phyloP scores from a whole-genome alignment of 208 protist species.

The Novymonas esmeraldas region DNA sequence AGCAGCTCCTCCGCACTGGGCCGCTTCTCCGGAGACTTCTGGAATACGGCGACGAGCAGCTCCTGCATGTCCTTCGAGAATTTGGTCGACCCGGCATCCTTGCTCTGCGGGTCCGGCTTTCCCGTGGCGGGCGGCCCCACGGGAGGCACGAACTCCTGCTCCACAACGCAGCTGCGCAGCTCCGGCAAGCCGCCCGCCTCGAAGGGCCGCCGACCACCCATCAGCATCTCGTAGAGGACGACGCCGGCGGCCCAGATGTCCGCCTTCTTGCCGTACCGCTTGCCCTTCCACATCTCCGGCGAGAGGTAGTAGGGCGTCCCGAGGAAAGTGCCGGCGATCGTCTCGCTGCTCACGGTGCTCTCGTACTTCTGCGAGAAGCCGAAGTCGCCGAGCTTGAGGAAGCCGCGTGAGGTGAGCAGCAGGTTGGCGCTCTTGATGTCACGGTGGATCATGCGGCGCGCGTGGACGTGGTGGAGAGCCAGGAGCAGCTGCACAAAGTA shows the following conservation, averaged over 20 bases:
- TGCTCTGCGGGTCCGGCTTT: conserved; percentile 9
- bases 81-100: conserved; percentile 1
- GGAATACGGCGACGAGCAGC: conserved; percentile 61
- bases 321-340: conserved; percentile 84
- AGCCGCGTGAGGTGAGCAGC: conserved; percentile 80
- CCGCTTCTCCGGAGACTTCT: conserved; percentile 64
- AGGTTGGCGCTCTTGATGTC: conserved; percentile 93
- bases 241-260: conserved; percentile 89
- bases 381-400: conserved; percentile 94
- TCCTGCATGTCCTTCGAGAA: conserved; percentile 83
- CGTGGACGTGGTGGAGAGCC: conserved; percentile 89
- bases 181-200: conserved; percentile 61
- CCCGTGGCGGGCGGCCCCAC: conserved; percentile 31
- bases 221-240: conserved; percentile 87
- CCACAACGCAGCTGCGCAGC: conserved; percentile 60
- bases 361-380: conserved; percentile 92
- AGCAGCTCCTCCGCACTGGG: conserved; percentile 78
- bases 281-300: conserved; percentile 89
- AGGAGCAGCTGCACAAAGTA: conserved; percentile 84
- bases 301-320: conserved; percentile 93
- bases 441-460: conserved; percentile 91
- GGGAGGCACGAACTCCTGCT: conserved; percentile 55
- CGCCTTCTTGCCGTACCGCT: conserved; percentile 88
- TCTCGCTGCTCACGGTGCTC: conserved; percentile 82
- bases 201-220: conserved; percentile 76